These are phyloP conservation scores for Fragilaria crotonensis DNA, from an alignment of 108 stramenopile species.

Conservation along the genomic window DNA sequence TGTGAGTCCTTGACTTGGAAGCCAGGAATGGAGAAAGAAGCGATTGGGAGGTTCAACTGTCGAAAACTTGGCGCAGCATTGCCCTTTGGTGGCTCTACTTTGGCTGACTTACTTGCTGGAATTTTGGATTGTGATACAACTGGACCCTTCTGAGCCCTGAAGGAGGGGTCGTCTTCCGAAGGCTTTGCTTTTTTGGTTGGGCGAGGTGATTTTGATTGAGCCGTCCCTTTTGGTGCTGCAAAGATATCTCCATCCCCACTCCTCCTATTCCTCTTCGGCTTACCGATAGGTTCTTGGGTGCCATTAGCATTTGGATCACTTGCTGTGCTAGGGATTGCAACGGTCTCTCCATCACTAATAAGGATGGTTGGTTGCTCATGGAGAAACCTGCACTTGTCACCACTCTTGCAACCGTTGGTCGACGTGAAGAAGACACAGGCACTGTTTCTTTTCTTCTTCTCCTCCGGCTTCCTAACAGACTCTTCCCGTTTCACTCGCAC, in stretches of 20 bases:
- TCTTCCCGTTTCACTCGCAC: no score
- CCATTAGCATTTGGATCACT: no score
- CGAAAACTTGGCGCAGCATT: conserved; percentile 26
- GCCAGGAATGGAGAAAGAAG: conserved; percentile 55
- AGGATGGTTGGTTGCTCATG: conserved; percentile 45
- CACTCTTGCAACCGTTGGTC: conserved; percentile 67
- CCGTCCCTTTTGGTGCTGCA: conserved; percentile 4
- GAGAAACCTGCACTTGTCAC: conserved; percentile 72
- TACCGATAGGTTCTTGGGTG: no score
- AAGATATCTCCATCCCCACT: neutral
- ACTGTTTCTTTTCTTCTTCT: conserved; percentile 5
- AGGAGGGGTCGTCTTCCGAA: neutral
- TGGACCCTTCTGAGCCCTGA: no score
- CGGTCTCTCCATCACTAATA: no score
- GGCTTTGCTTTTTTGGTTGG: conserved; percentile 3
- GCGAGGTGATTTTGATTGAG: neutral
- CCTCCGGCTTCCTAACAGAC: no score
- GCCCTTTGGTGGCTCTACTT: conserved; percentile 14
- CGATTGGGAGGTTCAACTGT: conserved; percentile 60
- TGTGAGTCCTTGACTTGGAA: conserved; percentile 8
- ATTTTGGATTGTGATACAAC: no score
- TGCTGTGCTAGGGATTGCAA: no score
- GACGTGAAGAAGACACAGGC: conserved; percentile 73
- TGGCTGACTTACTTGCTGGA: conserved; percentile 1
- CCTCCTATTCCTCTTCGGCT: conserved; percentile 3